Percentiles rank a stretch among this genome's conserved stretches.
Conservation (phyloP, 2,329 filamentous ascomycete genomes). For the Phyllosticta citrichinensis region DNA sequence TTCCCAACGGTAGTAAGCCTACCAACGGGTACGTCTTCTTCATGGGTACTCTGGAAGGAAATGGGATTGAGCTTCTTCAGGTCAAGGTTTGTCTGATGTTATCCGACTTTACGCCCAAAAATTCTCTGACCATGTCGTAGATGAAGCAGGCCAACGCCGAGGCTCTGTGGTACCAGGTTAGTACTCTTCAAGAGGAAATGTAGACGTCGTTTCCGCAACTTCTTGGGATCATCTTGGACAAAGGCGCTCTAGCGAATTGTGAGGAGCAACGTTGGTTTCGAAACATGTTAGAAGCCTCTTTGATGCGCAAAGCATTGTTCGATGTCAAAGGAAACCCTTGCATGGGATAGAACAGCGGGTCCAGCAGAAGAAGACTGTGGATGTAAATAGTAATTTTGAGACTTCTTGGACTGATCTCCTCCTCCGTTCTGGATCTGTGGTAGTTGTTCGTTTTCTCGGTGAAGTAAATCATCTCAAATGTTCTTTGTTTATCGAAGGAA, state of each 20-base stretch:
- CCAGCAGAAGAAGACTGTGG: not conserved
- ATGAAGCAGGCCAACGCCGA: slow-evolving; percentile 33
- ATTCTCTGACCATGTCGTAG: slow-evolving; percentile 20
- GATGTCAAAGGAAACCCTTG: not conserved
- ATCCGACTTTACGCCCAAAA: not conserved
- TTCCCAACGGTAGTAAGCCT: slow-evolving; percentile 47
- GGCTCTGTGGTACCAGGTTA: slow-evolving; percentile 37
- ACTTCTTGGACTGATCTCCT: not conserved
- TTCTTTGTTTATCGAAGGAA: not conserved
- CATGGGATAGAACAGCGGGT: not conserved
- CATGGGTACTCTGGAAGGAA: slow-evolving; percentile 45
- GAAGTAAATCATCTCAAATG: not conserved
- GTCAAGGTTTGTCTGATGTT: slow-evolving; percentile 41
- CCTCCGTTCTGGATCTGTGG: not conserved
- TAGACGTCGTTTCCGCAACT: slow-evolving; percentile 12
- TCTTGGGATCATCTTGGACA: not conserved
- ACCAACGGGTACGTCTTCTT: slow-evolving; percentile 62
- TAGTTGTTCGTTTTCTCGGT: not conserved
- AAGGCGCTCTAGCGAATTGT: not conserved
- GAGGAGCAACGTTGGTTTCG: not conserved
- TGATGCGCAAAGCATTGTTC: not conserved
- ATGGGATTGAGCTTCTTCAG: slow-evolving; percentile 42
- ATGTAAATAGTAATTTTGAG: not conserved
- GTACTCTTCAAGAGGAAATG: slow-evolving; percentile 30
- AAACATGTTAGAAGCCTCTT: not conserved